phyloP scores from a whole-genome alignment of 805 yeast species.

The Lipomyces anomalus region DNA sequence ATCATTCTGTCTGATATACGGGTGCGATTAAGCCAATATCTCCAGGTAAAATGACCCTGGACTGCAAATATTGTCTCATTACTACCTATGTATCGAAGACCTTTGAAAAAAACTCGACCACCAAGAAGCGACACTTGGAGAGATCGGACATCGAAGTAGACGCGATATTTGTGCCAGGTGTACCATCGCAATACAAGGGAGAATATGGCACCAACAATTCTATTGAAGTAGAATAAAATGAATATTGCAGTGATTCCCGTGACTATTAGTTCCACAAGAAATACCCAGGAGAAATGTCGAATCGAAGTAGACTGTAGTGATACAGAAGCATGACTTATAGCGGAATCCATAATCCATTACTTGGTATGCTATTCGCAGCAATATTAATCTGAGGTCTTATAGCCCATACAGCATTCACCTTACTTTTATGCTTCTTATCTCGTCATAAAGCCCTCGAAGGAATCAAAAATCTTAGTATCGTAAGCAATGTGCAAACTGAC shows the following conservation, averaged over 20 bases:
- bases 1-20: conserved; percentile 31
- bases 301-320: conserved; percentile 15
- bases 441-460: too few relatives aligned
- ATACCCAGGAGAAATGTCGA: conserved; percentile 54
- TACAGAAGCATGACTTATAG: conserved; percentile 17
- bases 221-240: conserved; percentile 68
- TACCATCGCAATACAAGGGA: conserved; percentile 47
- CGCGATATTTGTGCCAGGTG: conserved; percentile 58
- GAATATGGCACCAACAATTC: conserved; percentile 58
- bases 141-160: conserved; percentile 64
- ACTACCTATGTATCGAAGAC: conserved; percentile 64
- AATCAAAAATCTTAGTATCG: too few relatives aligned
- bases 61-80: conserved; percentile 67
- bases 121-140: conserved; percentile 72
- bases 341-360: conserved; percentile 20
- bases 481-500: too few relatives aligned
- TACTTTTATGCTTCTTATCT: too few relatives aligned
- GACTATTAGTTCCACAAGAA: conserved; percentile 76
- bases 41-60: conserved; percentile 77
- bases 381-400: too few relatives aligned
- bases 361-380: too few relatives aligned
- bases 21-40: conserved; percentile 67
- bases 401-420: too few relatives aligned
- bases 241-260: conserved; percentile 56
- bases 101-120: conserved; percentile 75